Conservation (phyloP, 2,329 filamentous ascomycete genomes). For the Penicillium griseofulvum region DNA sequence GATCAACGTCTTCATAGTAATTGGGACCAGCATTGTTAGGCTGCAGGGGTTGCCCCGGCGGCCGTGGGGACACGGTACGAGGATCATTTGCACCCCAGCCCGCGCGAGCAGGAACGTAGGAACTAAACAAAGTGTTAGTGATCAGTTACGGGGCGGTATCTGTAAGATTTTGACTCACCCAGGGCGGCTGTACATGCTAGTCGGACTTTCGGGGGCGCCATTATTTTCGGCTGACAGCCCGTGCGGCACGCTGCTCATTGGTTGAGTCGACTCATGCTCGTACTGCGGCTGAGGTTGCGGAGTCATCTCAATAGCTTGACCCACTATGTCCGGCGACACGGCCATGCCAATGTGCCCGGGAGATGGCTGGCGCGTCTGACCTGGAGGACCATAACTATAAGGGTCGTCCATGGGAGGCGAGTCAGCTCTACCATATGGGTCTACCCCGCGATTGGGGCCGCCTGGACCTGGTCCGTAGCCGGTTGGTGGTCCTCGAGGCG, state of each 20-base stretch:
- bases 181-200: conserved; percentile 69
- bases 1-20: conserved; percentile 94
- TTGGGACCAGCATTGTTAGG: conserved; percentile 26
- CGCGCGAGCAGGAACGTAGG: conserved; percentile 49
- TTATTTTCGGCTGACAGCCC: conserved; percentile 28
- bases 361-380: conserved; percentile 29
- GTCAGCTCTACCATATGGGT: conserved; percentile 36
- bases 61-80: conserved; percentile 16
- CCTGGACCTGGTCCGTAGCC: conserved; percentile 47
- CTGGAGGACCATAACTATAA: conserved; percentile 21
- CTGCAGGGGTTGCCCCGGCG: conserved; percentile 9
- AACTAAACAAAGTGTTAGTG: conserved; percentile 20
- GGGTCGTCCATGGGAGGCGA: conserved; percentile 27
- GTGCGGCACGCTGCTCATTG: conserved; percentile 23
- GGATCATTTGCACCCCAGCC: conserved; percentile 32
- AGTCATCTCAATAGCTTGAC: conserved; percentile 78
- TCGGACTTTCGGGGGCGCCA: conserved; percentile 55
- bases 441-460: conserved; percentile 33
- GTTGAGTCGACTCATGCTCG: conserved; percentile 36
- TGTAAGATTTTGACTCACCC: conserved; percentile 58
- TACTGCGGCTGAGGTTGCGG: conserved; percentile 54
- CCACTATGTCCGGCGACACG: conserved; percentile 45
- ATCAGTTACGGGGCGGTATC: background rate
- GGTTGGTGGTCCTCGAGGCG: conserved; percentile 37
- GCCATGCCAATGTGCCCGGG: conserved; percentile 37